Percentiles rank a stretch among this genome's conserved stretches.
phyloP scores from a whole-genome alignment of 768 basidiomycete genomes.

The Termitomyces sp. region DNA sequence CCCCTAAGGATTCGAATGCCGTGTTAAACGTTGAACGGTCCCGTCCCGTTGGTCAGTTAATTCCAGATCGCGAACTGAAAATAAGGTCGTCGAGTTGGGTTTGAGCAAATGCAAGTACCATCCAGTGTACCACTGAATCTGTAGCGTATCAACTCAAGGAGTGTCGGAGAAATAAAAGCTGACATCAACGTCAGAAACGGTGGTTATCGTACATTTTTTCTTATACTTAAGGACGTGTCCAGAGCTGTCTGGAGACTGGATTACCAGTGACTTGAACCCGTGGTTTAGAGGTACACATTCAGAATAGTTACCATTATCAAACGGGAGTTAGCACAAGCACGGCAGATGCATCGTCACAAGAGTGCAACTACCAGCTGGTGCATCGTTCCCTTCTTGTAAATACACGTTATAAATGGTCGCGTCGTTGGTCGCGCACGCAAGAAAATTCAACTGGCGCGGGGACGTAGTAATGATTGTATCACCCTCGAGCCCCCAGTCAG shows the following conservation, averaged over 20 bases:
- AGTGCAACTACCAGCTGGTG: conserved; percentile 33
- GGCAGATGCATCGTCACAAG: conserved; percentile 37
- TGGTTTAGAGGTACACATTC: not conserved
- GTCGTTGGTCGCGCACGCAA: conserved; percentile 41
- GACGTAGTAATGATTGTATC: conserved; percentile 52
- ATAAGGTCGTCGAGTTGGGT: no score
- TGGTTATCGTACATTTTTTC: not conserved
- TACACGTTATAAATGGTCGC: conserved; percentile 39
- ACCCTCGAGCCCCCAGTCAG: conserved; percentile 52
- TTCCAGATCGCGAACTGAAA: no score
- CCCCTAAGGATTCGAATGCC: no score
- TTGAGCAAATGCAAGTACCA: no score
- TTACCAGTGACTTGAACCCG: no score
- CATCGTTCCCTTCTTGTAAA: conserved; percentile 45
- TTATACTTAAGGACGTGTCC: not conserved
- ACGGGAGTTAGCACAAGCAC: conserved; percentile 29
- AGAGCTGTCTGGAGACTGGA: no score
- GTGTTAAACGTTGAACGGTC: no score
- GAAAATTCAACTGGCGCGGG: conserved; percentile 49
- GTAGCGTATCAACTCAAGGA: not conserved
- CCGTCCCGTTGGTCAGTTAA: no score
- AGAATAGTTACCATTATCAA: not conserved
- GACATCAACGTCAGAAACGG: not conserved
- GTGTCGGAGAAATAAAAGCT: no score
- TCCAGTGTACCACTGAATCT: no score